These are phyloP conservation scores for Penium margaritaceum DNA, from an alignment of 139 green algal species.

Conservation along the genomic window DNA sequence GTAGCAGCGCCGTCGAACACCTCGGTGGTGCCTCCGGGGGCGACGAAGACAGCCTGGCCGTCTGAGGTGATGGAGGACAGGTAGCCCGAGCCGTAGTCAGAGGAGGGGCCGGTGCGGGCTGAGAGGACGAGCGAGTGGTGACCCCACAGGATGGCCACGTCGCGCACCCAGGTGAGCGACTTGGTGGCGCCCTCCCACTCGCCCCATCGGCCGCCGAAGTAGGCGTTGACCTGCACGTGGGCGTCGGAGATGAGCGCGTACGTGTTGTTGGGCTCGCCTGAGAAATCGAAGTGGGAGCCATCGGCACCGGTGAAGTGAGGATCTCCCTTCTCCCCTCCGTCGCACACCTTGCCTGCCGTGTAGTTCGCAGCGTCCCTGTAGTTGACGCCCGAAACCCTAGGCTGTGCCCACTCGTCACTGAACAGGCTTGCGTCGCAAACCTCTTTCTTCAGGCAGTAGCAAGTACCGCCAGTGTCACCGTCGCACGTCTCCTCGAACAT, in stretches of 20 bases:
- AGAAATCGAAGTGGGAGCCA: not conserved
- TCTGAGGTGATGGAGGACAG: not conserved
- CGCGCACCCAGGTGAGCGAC: conserved; percentile 19
- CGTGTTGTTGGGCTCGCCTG: not conserved
- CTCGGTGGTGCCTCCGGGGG: not conserved
- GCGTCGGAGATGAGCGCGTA: conserved; percentile 21
- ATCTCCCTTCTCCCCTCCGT: not conserved
- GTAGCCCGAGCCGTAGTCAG: conserved; percentile 16
- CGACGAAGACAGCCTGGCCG: not conserved
- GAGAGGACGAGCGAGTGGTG: conserved; percentile 11
- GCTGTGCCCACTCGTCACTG: not conserved
- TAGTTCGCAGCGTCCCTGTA: not conserved
- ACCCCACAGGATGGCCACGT: conserved; percentile 6
- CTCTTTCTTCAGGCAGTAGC: not conserved
- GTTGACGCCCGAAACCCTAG: not conserved
- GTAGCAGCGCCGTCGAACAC: not conserved
- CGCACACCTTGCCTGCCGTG: not conserved
- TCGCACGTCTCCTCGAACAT: conserved; percentile 5
- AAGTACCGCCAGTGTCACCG: not conserved
- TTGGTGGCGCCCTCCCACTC: not conserved
- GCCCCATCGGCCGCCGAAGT: not conserved
- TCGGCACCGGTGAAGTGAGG: conserved; percentile 3
- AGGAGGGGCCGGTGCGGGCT: not conserved
- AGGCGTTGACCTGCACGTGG: conserved; percentile 13
- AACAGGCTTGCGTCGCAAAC: not conserved